Evolutionary conservation across 139 green algal genomes (phyloP).

Genomic region (Micractinium sp.): DNA sequence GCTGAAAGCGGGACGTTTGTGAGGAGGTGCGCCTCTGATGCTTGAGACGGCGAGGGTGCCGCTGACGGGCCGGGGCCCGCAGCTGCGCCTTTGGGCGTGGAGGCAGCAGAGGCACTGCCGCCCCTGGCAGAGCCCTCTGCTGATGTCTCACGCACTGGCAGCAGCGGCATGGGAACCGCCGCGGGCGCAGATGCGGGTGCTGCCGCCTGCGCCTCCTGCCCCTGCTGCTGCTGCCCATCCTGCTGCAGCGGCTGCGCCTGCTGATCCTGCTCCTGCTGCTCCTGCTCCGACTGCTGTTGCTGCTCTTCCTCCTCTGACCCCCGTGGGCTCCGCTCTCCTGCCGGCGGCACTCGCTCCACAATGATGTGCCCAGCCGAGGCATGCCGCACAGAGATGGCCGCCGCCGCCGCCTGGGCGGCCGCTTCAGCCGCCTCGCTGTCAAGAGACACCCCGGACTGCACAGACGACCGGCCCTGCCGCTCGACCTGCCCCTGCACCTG

Average conservation of each 20-base stretch:
- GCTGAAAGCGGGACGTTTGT: neutral
- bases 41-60: neutral
- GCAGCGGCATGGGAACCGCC: neutral
- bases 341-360: neutral
- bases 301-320: neutral
- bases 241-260: neutral
- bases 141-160: neutral
- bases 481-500: neutral
- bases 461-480: neutral
- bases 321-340: neutral
- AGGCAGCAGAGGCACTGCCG: neutral
- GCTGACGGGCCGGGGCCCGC: neutral
- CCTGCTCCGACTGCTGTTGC: neutral
- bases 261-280: neutral
- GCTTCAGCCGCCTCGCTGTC: neutral
- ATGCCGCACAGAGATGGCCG: neutral
- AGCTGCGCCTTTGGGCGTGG: neutral
- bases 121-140: neutral
- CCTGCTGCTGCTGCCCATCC: neutral
- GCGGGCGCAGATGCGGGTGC: neutral
- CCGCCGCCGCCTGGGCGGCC: neutral
- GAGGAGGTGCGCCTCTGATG: conserved; percentile 19
- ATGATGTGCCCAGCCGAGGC: conserved; percentile 1
- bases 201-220: neutral
- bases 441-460: neutral